Percentiles rank a stretch among this genome's conserved stretches.
Evolutionary conservation across 768 basidiomycete genomes (phyloP).

Genomic region (Tephrocybe rancida): DNA sequence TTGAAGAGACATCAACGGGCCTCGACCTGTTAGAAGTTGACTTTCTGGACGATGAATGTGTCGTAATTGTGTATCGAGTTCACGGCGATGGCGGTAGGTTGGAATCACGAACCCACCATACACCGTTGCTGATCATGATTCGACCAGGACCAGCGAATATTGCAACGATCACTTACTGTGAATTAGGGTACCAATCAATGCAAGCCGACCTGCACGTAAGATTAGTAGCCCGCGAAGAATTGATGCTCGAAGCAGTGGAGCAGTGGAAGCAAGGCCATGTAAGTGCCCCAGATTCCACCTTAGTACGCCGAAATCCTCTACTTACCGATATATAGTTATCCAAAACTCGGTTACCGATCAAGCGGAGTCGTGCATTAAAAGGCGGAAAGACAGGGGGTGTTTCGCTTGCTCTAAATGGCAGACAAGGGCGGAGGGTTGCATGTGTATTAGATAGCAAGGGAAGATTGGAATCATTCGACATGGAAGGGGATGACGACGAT

Average conservation of each 20-base stretch:
- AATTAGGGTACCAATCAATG: conserved; percentile 61
- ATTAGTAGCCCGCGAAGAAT: conserved; percentile 59
- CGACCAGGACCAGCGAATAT: conserved; percentile 56
- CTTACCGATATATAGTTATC: conserved; percentile 49
- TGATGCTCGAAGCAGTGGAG: conserved; percentile 60
- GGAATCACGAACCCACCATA: conserved; percentile 21
- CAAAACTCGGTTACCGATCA: conserved; percentile 52
- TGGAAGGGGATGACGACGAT: conserved; percentile 70
- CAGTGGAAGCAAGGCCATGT: conserved; percentile 68
- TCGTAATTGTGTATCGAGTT: conserved; percentile 66
- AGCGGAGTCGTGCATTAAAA: conserved; percentile 55
- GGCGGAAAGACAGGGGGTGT: conserved; percentile 54
- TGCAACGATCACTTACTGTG: conserved; percentile 64
- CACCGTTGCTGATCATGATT: conserved; percentile 36
- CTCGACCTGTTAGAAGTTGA: conserved; percentile 66
- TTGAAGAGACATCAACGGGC: conserved; percentile 36
- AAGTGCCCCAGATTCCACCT: conserved; percentile 32
- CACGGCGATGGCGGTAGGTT: conserved; percentile 51
- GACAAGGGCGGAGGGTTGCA: conserved; percentile 71
- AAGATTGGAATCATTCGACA: conserved; percentile 73
- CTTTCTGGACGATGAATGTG: conserved; percentile 77
- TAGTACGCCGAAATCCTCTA: conserved; percentile 24
- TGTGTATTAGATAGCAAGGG: conserved; percentile 73
- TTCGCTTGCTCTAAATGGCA: conserved; percentile 73
- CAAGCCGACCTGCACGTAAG: conserved; percentile 53